These are phyloP conservation scores for Neurospora sp. DNA, from an alignment of 495 filamentous ascomycete species.

Conservation along the genomic window DNA sequence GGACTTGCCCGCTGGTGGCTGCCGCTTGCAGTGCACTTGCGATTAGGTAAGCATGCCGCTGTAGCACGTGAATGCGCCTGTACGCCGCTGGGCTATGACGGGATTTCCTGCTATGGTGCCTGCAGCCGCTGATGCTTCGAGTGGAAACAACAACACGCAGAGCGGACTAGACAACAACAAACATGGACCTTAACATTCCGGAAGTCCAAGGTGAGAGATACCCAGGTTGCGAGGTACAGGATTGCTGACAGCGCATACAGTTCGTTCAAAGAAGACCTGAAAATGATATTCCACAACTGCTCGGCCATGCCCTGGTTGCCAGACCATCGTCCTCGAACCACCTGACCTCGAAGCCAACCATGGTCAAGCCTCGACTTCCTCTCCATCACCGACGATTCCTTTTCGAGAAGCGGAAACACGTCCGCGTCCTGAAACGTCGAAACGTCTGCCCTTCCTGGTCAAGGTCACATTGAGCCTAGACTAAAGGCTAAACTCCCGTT, in stretches of 20 bases:
- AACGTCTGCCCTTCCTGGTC: background rate
- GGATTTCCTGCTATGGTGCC: too few relatives aligned
- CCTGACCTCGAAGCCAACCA: background rate
- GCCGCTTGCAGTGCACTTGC: background rate
- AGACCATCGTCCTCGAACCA: background rate
- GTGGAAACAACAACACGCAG: background rate
- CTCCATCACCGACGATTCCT: conserved; percentile 3
- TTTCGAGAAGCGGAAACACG: conserved; percentile 10
- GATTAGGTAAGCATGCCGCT: too few relatives aligned
- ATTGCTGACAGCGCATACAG: background rate
- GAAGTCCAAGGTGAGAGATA: background rate
- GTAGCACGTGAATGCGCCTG: background rate
- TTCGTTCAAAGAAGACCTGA: background rate
- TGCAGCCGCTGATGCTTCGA: background rate
- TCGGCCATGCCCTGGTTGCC: background rate
- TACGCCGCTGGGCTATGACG: background rate
- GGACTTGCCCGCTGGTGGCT: background rate
- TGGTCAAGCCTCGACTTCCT: background rate
- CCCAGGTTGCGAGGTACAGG: background rate
- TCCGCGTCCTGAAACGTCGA: conserved; percentile 12
- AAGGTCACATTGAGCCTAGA: conserved; percentile 12
- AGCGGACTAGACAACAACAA: background rate
- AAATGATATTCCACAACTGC: background rate
- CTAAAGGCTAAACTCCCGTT: conserved; percentile 11
- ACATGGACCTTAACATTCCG: background rate